phyloP scores from a whole-genome alignment of 192 early-diverging fungal species.

The Jimgerdemannia lactiflua region DNA sequence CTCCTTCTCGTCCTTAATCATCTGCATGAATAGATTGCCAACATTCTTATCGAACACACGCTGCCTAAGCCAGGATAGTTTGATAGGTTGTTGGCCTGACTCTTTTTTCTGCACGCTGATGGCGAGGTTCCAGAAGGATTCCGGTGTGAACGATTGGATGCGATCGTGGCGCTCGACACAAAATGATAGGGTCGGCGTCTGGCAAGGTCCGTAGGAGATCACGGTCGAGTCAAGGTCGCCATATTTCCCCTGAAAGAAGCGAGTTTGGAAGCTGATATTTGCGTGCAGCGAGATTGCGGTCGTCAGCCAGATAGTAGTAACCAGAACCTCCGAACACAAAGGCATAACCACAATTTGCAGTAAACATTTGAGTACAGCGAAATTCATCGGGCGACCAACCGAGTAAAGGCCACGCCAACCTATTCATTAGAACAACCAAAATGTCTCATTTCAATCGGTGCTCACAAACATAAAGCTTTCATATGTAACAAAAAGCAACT shows the following conservation, averaged over 20 bases:
- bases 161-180: slow-evolving; percentile 54
- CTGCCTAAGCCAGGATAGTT: slow-evolving; percentile 21
- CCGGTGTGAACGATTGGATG: slow-evolving; percentile 49
- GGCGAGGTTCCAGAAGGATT: slow-evolving; percentile 40
- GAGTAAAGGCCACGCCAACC: slow-evolving; percentile 37
- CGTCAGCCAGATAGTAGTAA: background rate
- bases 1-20: slow-evolving; percentile 20
- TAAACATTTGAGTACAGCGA: background rate
- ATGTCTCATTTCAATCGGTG: no score
- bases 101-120: slow-evolving; percentile 26
- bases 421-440: no score
- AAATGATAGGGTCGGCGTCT: slow-evolving; percentile 49
- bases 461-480: no score
- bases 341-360: slow-evolving; percentile 18
- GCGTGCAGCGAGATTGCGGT: no score
- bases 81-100: slow-evolving; percentile 4
- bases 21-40: slow-evolving; percentile 25
- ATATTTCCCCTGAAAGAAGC: slow-evolving; percentile 56
- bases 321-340: slow-evolving; percentile 20
- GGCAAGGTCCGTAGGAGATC: slow-evolving; percentile 51
- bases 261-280: slow-evolving; percentile 37
- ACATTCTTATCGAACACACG: slow-evolving; percentile 41
- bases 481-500: no score
- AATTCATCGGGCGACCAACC: slow-evolving; percentile 1
- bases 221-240: slow-evolving; percentile 43